Evolutionary conservation across 2,329 filamentous ascomycete genomes (phyloP), one percentile per base, ranked within the genome.

Genomic region (Pezizomycotina sp.): DNA sequence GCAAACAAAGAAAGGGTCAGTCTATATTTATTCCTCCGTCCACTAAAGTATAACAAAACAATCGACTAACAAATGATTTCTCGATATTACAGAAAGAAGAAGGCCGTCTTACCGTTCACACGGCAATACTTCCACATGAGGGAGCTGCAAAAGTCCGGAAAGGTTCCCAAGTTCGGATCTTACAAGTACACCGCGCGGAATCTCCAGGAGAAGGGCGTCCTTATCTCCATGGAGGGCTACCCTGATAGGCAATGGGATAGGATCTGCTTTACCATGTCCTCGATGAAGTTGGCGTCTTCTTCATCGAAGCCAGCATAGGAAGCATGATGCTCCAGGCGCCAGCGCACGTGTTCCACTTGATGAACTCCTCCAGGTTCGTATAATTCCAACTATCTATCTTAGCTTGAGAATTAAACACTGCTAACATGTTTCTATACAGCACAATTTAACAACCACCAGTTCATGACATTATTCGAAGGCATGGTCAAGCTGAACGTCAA

Each of bases 61-160:
- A 50, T 49, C 74, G 27, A 13, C 38, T 42, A 42, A 42, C 29
- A 10, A 3, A 10, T 26, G 16, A 3, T 23, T 9, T 19, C 31
- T 36, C 18, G 10, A 14, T 4, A 24, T 27, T 36, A 44, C 14
- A 44, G 36, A 45, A 91, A 91, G 62, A 92, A 91, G 58, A 72
- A 78, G 34, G 93, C 93, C 65, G 68, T 93, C 37, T 69, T 98
- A 57, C 89, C 89, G 9, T 98, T 98, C 57, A 93, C 86, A 15
- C 92, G 92, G 54, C 89, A 98, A 58, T 98, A 92, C 71, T 92
- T 93, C 58, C 89, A 98, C 60, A 83, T 95, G 62, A 77, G 83
- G 48, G 89, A 98, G 60, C 74, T 98, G 20, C 82, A 93, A 55
- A 77, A 82, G 40, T 77, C 78, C 5, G 89, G 89, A 18, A 81